Conservation (phyloP, 2,329 filamentous ascomycete genomes). For the Verticillium nubilum region DNA sequence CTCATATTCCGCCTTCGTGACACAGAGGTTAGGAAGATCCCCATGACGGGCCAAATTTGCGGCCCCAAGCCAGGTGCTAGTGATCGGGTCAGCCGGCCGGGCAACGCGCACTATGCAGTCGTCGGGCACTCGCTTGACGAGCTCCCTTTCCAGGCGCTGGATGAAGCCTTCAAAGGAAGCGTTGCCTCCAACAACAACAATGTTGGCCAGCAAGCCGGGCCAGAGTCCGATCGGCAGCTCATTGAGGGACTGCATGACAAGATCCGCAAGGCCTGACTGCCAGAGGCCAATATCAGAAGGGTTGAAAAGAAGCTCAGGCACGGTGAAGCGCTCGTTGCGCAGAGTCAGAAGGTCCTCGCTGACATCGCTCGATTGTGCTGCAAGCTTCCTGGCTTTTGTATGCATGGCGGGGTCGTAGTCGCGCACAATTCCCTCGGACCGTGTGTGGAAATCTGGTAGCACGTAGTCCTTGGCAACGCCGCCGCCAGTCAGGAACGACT, state of each 20-base stretch:
- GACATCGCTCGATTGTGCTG: slow-evolving; percentile 29
- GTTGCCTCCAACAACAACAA: slow-evolving; percentile 86
- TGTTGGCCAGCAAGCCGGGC: slow-evolving; percentile 78
- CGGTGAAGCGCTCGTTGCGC: slow-evolving; percentile 84
- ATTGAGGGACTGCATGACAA: slow-evolving; percentile 74
- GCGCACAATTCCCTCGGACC: slow-evolving; percentile 61
- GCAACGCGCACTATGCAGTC: slow-evolving; percentile 75
- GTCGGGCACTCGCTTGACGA: slow-evolving; percentile 65
- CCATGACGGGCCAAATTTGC: slow-evolving; percentile 67
- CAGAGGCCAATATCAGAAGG: slow-evolving; percentile 80
- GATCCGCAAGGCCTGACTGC: slow-evolving; percentile 75
- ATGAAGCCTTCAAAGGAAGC: slow-evolving; percentile 75
- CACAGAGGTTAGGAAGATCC: slow-evolving; percentile 60
- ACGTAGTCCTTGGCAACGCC: slow-evolving; percentile 85
- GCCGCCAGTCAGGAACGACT: slow-evolving; percentile 40
- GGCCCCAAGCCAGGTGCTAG: slow-evolving; percentile 81
- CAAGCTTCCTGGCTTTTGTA: slow-evolving; percentile 42
- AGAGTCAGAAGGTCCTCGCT: slow-evolving; percentile 80
- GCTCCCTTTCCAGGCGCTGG: slow-evolving; percentile 69
- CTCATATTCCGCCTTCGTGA: slow-evolving; percentile 88
- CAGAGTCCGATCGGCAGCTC: slow-evolving; percentile 75
- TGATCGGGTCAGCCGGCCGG: slow-evolving; percentile 66
- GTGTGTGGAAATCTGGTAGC: slow-evolving; percentile 69
- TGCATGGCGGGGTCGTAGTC: slow-evolving; percentile 69
- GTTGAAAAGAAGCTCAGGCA: slow-evolving; percentile 85